Percentiles rank a stretch among this genome's conserved stretches.
Conservation (phyloP, 345 rosid species). For the Trapa bicornis region DNA sequence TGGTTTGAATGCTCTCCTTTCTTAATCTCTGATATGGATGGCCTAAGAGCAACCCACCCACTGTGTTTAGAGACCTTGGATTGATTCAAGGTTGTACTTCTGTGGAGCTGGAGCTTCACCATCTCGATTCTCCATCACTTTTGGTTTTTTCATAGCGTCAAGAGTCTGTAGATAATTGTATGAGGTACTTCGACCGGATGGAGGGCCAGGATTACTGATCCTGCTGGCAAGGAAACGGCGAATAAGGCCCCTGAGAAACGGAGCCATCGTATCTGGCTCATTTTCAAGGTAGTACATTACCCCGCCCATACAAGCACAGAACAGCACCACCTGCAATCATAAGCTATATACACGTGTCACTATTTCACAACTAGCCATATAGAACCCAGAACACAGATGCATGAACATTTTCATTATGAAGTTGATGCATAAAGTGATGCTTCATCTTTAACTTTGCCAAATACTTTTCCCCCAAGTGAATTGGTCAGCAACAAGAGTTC, state of each 20-base stretch:
- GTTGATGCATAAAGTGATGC: background rate
- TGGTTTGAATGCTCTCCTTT: background rate
- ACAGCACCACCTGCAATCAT: conserved; percentile 65
- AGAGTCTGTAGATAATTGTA: conserved; percentile 53
- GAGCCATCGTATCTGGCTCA: conserved; percentile 96
- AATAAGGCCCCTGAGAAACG: conserved; percentile 78
- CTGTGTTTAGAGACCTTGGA: conserved; percentile 60
- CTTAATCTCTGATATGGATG: background rate
- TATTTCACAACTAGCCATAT: background rate
- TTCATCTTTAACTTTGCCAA: background rate
- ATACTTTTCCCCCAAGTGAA: background rate
- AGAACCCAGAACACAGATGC: background rate
- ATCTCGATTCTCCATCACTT: conserved; percentile 36
- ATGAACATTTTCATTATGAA: background rate
- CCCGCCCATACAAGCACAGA: conserved; percentile 98
- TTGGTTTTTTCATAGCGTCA: conserved; percentile 51
- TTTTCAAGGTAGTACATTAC: conserved; percentile 89
- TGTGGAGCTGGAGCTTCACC: conserved; percentile 33
- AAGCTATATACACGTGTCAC: background rate
- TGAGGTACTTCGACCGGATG: conserved; percentile 46
- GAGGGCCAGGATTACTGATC: conserved; percentile 65
- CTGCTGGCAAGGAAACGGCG: conserved; percentile 93
- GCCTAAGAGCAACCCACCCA: background rate
- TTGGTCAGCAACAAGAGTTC: background rate
- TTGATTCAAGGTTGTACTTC: conserved; percentile 83